Conservation (phyloP, 176 grass and related monocot genomes). For the Carex scoparia region DNA sequence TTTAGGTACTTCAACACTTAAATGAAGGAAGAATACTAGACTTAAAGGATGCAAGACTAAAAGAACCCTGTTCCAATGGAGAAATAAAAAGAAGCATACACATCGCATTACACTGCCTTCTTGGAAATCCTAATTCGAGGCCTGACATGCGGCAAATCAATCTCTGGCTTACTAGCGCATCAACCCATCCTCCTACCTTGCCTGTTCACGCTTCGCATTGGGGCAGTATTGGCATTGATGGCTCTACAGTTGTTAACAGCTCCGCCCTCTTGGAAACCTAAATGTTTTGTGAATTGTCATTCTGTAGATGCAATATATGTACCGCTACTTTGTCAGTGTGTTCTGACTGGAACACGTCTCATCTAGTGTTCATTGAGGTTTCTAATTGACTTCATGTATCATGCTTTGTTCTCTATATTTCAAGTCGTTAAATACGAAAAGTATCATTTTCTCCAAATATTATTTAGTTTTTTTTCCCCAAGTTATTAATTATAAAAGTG, state of each 20-base stretch:
- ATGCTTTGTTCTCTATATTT: neutral
- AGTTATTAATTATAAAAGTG: too few species aligned
- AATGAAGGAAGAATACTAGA: constrained; percentile 17
- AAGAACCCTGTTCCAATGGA: neutral
- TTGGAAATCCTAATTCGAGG: neutral
- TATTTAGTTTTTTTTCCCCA: too few species aligned
- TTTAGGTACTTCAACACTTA: neutral
- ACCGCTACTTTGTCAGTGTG: neutral
- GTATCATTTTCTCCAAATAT: too few species aligned
- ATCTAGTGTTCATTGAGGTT: too few species aligned
- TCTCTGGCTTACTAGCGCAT: neutral
- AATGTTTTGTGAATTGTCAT: neutral
- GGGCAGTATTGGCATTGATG: neutral
- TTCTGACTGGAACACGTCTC: neutral
- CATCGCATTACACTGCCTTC: constrained; percentile 16
- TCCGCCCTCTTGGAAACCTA: neutral
- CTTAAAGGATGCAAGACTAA: neutral
- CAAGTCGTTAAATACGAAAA: too few species aligned
- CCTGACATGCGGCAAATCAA: constrained; percentile 12
- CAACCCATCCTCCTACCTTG: neutral
- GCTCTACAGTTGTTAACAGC: neutral
- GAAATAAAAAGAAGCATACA: constrained; percentile 21
- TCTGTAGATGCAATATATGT: neutral
- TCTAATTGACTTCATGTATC: neutral
- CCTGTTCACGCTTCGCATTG: neutral